phyloP scores from a whole-genome alignment of 805 yeast species.

The Candida quercuum region DNA sequence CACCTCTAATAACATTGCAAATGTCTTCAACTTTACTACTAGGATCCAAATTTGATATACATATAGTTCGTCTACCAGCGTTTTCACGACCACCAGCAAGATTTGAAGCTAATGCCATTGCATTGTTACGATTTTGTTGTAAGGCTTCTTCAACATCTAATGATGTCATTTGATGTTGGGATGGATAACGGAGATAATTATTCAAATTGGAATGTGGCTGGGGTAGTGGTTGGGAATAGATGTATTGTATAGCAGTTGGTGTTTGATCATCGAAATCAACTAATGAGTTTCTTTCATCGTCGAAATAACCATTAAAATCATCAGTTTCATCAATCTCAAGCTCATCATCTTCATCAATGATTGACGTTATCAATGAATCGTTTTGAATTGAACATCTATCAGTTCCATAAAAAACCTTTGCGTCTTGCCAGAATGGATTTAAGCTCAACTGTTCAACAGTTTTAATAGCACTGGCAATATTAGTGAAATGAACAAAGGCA shows the following conservation, averaged over 20 bases:
- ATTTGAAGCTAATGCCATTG: constrained; percentile 83
- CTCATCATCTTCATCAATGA: constrained; percentile 13
- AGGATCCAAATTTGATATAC: constrained; percentile 61
- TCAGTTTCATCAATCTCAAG: constrained; percentile 5
- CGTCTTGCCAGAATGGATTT: constrained; percentile 59
- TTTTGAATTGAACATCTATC: constrained; percentile 68
- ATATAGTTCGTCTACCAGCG: constrained; percentile 66
- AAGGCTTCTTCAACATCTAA: constrained; percentile 36
- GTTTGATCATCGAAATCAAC: not conserved
- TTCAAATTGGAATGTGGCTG: not conserved
- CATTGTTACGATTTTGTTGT: constrained; percentile 87
- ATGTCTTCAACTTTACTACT: constrained; percentile 65
- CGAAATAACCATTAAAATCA: constrained; percentile 18
- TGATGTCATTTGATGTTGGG: constrained; percentile 2
- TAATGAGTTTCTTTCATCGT: not conserved
- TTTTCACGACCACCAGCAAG: constrained; percentile 89
- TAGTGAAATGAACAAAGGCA: constrained; percentile 85
- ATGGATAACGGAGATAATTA: not conserved
- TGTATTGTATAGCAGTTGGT: not conserved
- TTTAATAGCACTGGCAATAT: constrained; percentile 77
- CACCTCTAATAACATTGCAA: constrained; percentile 74
- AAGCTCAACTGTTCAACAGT: constrained; percentile 76
- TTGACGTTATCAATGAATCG: constrained; percentile 8
- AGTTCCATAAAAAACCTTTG: constrained; percentile 84
- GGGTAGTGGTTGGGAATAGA: not conserved